Percentiles rank a stretch among this genome's conserved stretches.
These are phyloP conservation scores for Pelargonium australe DNA, from an alignment of 441 rosid genomes.

Conservation along the genomic window DNA sequence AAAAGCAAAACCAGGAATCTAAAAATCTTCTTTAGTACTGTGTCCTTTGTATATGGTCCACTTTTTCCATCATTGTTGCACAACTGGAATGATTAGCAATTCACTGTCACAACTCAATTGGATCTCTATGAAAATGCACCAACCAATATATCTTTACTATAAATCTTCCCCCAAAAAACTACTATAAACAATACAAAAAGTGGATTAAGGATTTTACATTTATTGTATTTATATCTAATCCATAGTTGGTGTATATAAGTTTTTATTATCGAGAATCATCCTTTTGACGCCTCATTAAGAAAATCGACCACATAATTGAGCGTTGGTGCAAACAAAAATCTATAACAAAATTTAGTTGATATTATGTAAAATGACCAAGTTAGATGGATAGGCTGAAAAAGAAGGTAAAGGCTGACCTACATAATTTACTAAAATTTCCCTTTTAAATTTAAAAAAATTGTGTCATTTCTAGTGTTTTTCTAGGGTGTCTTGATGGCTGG, in stretches of 20 bases:
- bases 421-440: no score
- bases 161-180: slow-evolving; percentile 4
- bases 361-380: no score
- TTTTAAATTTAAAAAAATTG: background rate
- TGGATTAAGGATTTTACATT: no score
- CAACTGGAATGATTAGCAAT: slow-evolving; percentile 29
- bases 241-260: no score
- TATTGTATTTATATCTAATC: no score
- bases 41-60: slow-evolving; percentile 6
- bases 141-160: slow-evolving; percentile 19
- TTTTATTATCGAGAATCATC: no score
- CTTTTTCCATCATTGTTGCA: slow-evolving; percentile 29
- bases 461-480: background rate
- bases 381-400: no score
- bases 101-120: slow-evolving; percentile 29
- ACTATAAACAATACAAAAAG: background rate
- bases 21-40: background rate
- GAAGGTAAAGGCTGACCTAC: no score
- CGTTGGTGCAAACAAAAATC: no score
- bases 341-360: no score
- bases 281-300: no score
- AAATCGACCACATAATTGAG: no score
- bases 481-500: slow-evolving; percentile 18
- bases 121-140: slow-evolving; percentile 28
- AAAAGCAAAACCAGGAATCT: slow-evolving; percentile 16